A percentile compares a stretch with the other conserved stretches of the same genome.
phyloP scores from a whole-genome alignment of 2,329 filamentous ascomycete species.

The Lachnellula cervina region DNA sequence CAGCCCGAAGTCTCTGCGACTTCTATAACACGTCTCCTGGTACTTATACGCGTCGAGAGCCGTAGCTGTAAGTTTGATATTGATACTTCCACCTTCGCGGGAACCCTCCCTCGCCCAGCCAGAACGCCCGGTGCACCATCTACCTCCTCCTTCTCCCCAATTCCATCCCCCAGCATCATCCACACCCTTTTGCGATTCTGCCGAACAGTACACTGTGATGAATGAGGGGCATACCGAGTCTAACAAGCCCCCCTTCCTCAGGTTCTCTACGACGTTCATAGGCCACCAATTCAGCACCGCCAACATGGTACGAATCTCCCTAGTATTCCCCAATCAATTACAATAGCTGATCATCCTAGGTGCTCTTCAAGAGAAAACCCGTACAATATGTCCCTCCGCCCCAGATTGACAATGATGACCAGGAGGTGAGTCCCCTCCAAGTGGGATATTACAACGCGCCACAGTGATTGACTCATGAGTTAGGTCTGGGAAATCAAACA shows the following conservation, averaged over 20 bases:
- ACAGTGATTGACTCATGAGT: conserved; percentile 18
- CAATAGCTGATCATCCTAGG: conserved; percentile 47
- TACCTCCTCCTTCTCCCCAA: conserved; percentile 1
- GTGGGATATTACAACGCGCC: conserved; percentile 9
- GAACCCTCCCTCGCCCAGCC: conserved; percentile 15
- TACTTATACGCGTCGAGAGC: conserved; percentile 27
- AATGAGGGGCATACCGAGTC: conserved; percentile 19
- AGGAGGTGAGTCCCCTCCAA: conserved; percentile 59
- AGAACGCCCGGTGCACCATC: conserved; percentile 8
- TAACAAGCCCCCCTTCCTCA: conserved; percentile 20
- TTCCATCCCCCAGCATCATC: conserved; percentile 9
- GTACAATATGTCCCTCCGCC: conserved; percentile 74
- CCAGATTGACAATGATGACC: conserved; percentile 70
- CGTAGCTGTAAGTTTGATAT: conserved; percentile 24
- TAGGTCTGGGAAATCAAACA: conserved; percentile 90
- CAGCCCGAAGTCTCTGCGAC: conserved; percentile 32
- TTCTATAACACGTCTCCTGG: conserved; percentile 15
- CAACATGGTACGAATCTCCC: conserved; percentile 25
- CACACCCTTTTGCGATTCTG: conserved; percentile 1
- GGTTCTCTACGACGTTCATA: conserved; percentile 15
- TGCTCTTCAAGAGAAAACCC: conserved; percentile 93
- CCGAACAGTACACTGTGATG: conserved; percentile 4
- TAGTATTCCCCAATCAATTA: background rate
- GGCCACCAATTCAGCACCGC: conserved; percentile 9
- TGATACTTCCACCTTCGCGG: conserved; percentile 11